A percentile compares a stretch with the other conserved stretches of the same genome.
phyloP scores from a whole-genome alignment of 2,329 filamentous ascomycete species.

The Pseudopithomyces maydicus region DNA sequence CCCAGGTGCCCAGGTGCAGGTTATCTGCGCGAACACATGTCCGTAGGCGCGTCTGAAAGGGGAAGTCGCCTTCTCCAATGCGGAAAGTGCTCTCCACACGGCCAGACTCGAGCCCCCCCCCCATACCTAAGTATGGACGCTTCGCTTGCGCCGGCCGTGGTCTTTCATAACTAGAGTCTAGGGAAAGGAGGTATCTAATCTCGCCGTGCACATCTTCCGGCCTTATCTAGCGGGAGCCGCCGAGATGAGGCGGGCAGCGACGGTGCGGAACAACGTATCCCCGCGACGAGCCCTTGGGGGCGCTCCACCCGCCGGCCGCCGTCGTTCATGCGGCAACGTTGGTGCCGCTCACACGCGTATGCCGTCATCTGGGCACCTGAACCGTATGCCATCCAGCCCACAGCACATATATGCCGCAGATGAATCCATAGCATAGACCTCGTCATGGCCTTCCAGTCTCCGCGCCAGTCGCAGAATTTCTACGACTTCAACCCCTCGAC shows the following conservation, averaged over 20 bases:
- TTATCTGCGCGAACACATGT: slow-evolving; percentile 14
- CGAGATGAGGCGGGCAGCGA: neutral
- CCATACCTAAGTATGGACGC: slow-evolving; percentile 7
- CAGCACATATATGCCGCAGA: neutral
- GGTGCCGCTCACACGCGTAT: slow-evolving; percentile 3
- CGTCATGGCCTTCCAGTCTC: slow-evolving; percentile 46
- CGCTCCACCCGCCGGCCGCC: slow-evolving; percentile 4
- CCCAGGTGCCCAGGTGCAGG: too few species aligned
- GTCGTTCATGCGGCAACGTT: slow-evolving; percentile 4
- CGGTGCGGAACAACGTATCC: slow-evolving; percentile 9
- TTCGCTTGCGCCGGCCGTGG: neutral
- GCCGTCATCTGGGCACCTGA: neutral
- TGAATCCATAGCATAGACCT: neutral
- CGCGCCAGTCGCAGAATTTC: slow-evolving; percentile 43
- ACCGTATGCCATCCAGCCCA: neutral
- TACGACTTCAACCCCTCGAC: slow-evolving; percentile 51
- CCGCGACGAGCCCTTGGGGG: neutral
- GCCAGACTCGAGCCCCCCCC: neutral
- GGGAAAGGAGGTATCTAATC: neutral
- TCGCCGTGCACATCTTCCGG: neutral
- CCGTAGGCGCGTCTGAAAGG: slow-evolving; percentile 1
- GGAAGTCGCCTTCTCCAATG: slow-evolving; percentile 7
- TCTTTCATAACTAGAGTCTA: neutral
- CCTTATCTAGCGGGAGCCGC: neutral
- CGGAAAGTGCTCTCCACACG: slow-evolving; percentile 9